Base-by-base conservation (phyloP, 2,329 filamentous ascomycete species). In the Fusarium nodosum region DNA sequence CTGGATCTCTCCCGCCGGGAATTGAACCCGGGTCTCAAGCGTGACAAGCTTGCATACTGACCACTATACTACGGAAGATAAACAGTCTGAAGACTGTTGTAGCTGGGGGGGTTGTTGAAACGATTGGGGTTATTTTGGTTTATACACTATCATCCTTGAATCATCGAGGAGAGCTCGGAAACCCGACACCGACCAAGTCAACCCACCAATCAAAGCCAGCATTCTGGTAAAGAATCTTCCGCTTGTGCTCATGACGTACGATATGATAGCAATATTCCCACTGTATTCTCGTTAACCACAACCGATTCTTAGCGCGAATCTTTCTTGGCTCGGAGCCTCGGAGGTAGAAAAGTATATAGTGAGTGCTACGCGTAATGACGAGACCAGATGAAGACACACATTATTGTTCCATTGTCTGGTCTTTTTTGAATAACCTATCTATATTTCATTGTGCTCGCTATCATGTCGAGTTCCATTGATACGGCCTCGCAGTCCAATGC, bases 11-110 rank as follows among this genome's bases (percentile, higher is more conserved):
- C 62, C 60, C 62, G 62, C 62, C 62, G 62, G 62, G 62, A 65
- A 65, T 65, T 65, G 62, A 65, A 65, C 62, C 60, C 62, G 62
- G 62, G 62, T 65, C 60, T 65, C 62, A 65, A 65, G 62, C 62
- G 61, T 64, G 61, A 64, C 61, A 64, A 64, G 61, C 61, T 64
- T 64, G 61, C 61, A 64, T 64, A 64, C 61, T 64, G 60, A 64
- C 61, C 61, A 64, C 61, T 65, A 65, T 65, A 65, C 62, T 65
- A 65, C 60, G 62, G 60, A 65, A 65, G 62, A 64, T 33, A 20
- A 54, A 12, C 60, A 61, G 22, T 31, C 52, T 58, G 11, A 8
- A 8, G 36, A 39, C 36, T 39, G 36, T 20, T 39, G 36, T 39
- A 39, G 36, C 10, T 39, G 36, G 33, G 44, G 48, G 51, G 46